phyloP scores from a whole-genome alignment of 192 early-diverging fungal species.

The Coemansia sp. region DNA sequence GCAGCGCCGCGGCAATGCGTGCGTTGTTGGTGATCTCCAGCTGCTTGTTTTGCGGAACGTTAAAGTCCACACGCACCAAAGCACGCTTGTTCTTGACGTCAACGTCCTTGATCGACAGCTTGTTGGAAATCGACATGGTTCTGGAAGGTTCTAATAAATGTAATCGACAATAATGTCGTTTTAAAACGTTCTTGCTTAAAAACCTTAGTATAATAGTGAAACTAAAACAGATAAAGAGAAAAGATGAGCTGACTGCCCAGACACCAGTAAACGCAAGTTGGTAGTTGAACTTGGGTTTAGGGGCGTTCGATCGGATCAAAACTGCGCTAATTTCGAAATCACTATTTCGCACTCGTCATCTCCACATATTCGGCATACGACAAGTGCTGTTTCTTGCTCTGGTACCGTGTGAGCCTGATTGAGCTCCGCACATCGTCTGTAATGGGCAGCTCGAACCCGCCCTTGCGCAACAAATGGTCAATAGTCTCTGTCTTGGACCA shows the following conservation, averaged over 20 bases:
- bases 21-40: constrained; percentile 95
- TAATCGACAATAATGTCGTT: too few relatives aligned
- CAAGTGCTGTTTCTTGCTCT: constrained; percentile 67
- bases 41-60: constrained; percentile 90
- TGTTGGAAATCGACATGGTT: constrained; percentile 61
- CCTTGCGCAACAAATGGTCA: constrained; percentile 84
- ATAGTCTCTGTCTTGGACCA: constrained; percentile 88
- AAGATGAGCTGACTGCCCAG: too few relatives aligned
- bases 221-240: too few relatives aligned
- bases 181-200: too few relatives aligned
- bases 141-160: neutral
- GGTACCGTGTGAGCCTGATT: constrained; percentile 82
- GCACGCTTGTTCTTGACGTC: constrained; percentile 84
- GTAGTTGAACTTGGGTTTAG: too few relatives aligned
- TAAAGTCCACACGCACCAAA: constrained; percentile 97
- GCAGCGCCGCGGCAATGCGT: constrained; percentile 92
- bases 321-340: too few relatives aligned
- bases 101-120: constrained; percentile 85
- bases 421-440: constrained; percentile 58
- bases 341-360: too few relatives aligned
- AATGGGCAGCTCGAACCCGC: constrained; percentile 68
- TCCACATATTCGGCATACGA: constrained; percentile 67
- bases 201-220: too few relatives aligned
- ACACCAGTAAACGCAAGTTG: too few relatives aligned
- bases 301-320: too few relatives aligned